A percentile compares a stretch with the other conserved stretches of the same genome.
phyloP scores from a whole-genome alignment of 2,329 filamentous ascomycete species.

The Westerdykella aurantiaca region DNA sequence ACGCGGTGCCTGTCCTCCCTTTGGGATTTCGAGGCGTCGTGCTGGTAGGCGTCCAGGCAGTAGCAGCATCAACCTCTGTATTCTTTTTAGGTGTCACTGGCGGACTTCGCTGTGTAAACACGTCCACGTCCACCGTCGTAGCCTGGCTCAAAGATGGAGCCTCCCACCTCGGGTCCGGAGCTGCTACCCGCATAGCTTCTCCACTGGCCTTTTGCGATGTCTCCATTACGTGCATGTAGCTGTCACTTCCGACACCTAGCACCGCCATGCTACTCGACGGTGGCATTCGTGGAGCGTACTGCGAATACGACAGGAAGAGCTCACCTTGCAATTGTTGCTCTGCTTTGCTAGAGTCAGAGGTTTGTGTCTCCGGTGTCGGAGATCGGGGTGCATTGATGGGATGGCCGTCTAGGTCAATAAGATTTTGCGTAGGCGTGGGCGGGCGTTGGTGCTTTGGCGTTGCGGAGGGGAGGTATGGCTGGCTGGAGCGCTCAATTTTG shows the following conservation, averaged over 20 bases:
- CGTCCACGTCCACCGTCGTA: constrained; percentile 20
- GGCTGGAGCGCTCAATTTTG: constrained; percentile 10
- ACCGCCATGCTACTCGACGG: constrained; percentile 26
- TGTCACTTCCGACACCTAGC: not conserved
- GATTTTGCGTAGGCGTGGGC: constrained; percentile 1
- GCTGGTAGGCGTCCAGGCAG: constrained; percentile 5
- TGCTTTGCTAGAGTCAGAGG: constrained; percentile 27
- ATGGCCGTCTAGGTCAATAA: constrained; percentile 14
- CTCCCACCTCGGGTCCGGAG: not conserved
- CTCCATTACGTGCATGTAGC: not conserved
- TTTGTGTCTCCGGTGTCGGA: constrained; percentile 8
- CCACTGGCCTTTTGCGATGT: not conserved
- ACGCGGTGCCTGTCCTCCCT: not conserved
- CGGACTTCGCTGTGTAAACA: constrained; percentile 9
- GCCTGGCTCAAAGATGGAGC: constrained; percentile 22
- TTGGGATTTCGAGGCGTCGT: constrained; percentile 14
- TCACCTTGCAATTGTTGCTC: constrained; percentile 30
- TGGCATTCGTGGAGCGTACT: constrained; percentile 16
- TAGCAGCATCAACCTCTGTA: not conserved
- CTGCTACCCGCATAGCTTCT: constrained; percentile 10
- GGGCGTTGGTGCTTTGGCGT: not conserved
- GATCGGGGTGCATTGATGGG: constrained; percentile 22
- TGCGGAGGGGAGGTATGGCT: constrained; percentile 3
- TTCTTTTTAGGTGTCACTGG: constrained; percentile 1
- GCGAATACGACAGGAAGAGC: constrained; percentile 26